Evolutionary conservation across 805 yeast genomes (phyloP), one percentile per base, ranked within the genome.

Genomic region (Kurtzmaniella cleridarum): DNA sequence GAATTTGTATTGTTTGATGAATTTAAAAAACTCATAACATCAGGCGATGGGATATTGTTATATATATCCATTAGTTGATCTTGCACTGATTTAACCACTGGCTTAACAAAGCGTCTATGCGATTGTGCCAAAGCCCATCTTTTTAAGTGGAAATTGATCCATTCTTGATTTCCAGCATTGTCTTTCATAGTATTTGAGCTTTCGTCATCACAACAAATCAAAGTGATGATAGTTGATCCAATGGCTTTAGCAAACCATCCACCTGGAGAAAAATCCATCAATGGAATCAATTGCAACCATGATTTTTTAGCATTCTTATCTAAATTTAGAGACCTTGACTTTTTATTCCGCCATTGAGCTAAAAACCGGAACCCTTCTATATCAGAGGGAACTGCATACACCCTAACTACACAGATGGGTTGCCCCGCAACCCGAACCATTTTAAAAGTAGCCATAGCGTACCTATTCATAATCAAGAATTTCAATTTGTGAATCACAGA

Each of bases 311-410:
- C 64, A 6, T 43, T 51, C 15, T 53, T 60, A 0, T 53, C 52
- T 0, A 53, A 30, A 1, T 36, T n/a, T 2, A 57, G 34, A 29
- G 55, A 59, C 14, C 66, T 67, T n/a, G 65, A 59, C 30, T 68
- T 49, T 14, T 47, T 32, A 0, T 37, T 24, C 39, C 80, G 54
- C 64, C 68, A 70, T 23, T 55, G 56, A 2, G 44, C 43, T 1
- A 77, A 31, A 27, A 44, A 49, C 10, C 63, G 41, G 2, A 57
- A 45, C 0, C 71, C 69, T 0, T 48, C 46, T 1, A 65, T 47
- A 54, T 78, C 84, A 8, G 47, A 41, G 0, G 81, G 78, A 1
- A 79, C 47, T 1, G 60, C 51, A 43, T 78, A 80, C 0, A 80
- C 46, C 42, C 85, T 59, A 1, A 76, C 57, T 38, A 41, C 38